Conservation (phyloP, 108 stramenopile genomes). For the Ochromonas danica region DNA sequence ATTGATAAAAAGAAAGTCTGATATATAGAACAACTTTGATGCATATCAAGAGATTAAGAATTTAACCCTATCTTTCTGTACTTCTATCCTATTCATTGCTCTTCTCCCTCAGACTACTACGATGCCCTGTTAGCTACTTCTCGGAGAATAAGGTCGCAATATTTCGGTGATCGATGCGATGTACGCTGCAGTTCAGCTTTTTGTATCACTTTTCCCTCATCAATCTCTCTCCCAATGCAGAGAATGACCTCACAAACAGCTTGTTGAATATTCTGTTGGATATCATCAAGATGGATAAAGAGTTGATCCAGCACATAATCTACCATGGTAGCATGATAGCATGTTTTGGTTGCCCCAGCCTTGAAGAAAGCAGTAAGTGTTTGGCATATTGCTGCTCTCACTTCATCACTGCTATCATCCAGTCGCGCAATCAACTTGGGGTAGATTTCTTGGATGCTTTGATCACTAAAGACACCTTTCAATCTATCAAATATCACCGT, state of each 20-base stretch:
- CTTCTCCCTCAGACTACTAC: no score
- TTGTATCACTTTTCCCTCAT: not conserved
- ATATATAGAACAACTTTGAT: no score
- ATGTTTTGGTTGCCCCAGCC: not conserved
- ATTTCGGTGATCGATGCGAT: not conserved
- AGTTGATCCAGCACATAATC: conserved; percentile 30
- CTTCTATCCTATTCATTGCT: no score
- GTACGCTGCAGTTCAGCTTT: not conserved
- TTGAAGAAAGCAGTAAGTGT: not conserved
- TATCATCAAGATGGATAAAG: conserved; percentile 34
- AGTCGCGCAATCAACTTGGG: conserved; percentile 29
- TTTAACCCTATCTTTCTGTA: no score
- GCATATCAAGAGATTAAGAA: no score
- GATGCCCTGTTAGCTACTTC: no score
- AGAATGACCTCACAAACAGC: not conserved
- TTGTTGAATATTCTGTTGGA: not conserved
- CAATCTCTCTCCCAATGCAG: not conserved
- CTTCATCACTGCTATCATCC: conserved; percentile 9
- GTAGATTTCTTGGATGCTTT: conserved; percentile 19
- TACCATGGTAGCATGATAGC: not conserved
- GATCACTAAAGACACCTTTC: conserved; percentile 4
- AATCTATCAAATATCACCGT: conserved; percentile 21
- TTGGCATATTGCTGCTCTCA: not conserved
- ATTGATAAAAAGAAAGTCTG: no score
- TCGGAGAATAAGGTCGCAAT: not conserved